Evolutionary conservation across 108 stramenopile genomes (phyloP).

Genomic region (Skeletonema potamos): DNA sequence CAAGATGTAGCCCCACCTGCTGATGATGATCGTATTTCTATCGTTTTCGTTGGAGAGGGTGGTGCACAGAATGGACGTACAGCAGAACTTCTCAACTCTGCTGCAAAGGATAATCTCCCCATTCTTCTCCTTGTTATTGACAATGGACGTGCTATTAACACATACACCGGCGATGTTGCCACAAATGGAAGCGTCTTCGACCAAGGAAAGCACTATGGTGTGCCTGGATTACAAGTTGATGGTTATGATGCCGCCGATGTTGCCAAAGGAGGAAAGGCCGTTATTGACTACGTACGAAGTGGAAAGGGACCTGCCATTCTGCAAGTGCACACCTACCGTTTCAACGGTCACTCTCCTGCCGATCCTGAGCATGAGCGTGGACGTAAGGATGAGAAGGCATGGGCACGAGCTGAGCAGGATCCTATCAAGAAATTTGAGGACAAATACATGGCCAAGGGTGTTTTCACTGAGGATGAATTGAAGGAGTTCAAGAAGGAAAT

Average conservation of each 20-base stretch:
- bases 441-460: slow-evolving; percentile 67
- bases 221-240: slow-evolving; percentile 92
- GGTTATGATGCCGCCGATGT: slow-evolving; percentile 91
- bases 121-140: slow-evolving; percentile 94
- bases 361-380: slow-evolving; percentile 99
- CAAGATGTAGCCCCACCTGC: slow-evolving; percentile 79
- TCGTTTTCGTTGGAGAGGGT: slow-evolving; percentile 97
- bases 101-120: slow-evolving; percentile 96
- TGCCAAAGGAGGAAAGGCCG: slow-evolving; percentile 94
- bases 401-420: slow-evolving; percentile 94
- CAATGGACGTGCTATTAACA: slow-evolving; percentile 98
- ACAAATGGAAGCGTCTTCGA: slow-evolving; percentile 89
- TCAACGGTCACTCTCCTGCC: slow-evolving; percentile 98
- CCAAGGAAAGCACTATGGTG: slow-evolving; percentile 95
- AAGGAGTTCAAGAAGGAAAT: slow-evolving; percentile 81
- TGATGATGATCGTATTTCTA: slow-evolving; percentile 89
- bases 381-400: slow-evolving; percentile 97
- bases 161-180: slow-evolving; percentile 96
- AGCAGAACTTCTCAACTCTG: slow-evolving; percentile 94
- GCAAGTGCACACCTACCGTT: slow-evolving; percentile 97
- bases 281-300: slow-evolving; percentile 93
- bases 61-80: slow-evolving; percentile 96
- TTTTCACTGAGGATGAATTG: slow-evolving; percentile 90
- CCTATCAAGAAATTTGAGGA: slow-evolving; percentile 95
- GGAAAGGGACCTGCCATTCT: slow-evolving; percentile 95